Conservation (phyloP, 192 early-diverging fungal genomes). For the Backusella luteola region DNA sequence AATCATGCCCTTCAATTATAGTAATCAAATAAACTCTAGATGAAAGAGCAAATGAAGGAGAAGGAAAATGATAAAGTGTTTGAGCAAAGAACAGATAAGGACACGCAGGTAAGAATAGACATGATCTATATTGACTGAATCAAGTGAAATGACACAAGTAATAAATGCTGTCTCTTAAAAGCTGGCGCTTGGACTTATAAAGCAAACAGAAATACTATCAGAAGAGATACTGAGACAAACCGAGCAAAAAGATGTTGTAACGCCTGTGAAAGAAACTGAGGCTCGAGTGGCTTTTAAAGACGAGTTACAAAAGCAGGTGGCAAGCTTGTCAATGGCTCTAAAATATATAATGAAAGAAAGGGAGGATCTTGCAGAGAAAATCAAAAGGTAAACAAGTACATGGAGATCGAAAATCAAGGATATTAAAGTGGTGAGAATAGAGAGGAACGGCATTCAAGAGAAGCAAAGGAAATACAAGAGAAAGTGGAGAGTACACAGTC, state of each 20-base stretch:
- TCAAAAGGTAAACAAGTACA: background rate
- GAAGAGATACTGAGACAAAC: background rate
- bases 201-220: background rate
- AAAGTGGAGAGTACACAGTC: background rate
- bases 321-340: background rate
- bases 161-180: background rate
- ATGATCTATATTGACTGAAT: background rate
- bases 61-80: background rate
- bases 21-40: background rate
- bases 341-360: background rate
- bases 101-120: background rate
- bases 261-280: background rate
- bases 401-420: background rate
- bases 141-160: background rate
- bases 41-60: background rate
- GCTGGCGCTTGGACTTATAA: background rate
- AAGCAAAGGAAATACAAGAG: background rate
- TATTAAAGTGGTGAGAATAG: background rate
- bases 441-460: background rate
- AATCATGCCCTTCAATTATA: background rate
- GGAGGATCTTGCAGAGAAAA: background rate
- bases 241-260: background rate
- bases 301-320: background rate
- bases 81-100: background rate
- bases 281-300: slow-evolving; percentile 3